Base-by-base conservation (phyloP, 2,329 filamentous ascomycete species). In the Pleochaeta shiraiana region DNA sequence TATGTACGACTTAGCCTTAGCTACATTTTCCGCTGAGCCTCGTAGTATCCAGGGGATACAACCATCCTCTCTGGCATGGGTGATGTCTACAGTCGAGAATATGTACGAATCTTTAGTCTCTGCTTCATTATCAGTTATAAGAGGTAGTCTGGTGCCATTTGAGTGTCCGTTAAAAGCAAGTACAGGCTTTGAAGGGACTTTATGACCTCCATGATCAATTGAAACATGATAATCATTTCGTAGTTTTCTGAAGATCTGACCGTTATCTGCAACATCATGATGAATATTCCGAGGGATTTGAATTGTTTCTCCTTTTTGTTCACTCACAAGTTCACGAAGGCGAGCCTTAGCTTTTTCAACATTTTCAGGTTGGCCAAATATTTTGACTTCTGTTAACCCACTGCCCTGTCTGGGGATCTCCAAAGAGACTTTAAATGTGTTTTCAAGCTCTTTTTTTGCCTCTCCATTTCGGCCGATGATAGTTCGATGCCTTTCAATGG, bases 401-500 rank as follows among this genome's bases (percentile, higher is more conserved):
- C 87, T 87, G 50, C 90, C 90, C 76, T 95, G 90, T 70, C 90
- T 87, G 26, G 93, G 93, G 66, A 98, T 87, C 71, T 97, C 92
- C 67, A 98, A 83, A 7, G 85, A 84, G 64, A 98, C 86, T 65
- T 83, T 85, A 77, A 96, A 95, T 72, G 91, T 83, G 43, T 85
- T 81, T 78, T 98, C 93, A 30, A 98, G 81, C 68, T 86, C 82
- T 68, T 88, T 87, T 74, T 95, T 88, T 61, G 84, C 85, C 69
- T 95, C 90, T 68, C 95, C 93, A 67, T 90, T 90, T 65, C 90
- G 89, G 50, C 93, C 93, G 72, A 98, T 97, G 28, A 98, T 80
- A 9, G 88, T 81, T 64, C 91, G 82, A 74, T 98, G 95, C 79
- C 96, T 95, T 70, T 93, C 87, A 14, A 86, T 84, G 19, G 91